Evolutionary conservation across 345 rosid genomes (phyloP).

Genomic region (Hirschfeldia incana): DNA sequence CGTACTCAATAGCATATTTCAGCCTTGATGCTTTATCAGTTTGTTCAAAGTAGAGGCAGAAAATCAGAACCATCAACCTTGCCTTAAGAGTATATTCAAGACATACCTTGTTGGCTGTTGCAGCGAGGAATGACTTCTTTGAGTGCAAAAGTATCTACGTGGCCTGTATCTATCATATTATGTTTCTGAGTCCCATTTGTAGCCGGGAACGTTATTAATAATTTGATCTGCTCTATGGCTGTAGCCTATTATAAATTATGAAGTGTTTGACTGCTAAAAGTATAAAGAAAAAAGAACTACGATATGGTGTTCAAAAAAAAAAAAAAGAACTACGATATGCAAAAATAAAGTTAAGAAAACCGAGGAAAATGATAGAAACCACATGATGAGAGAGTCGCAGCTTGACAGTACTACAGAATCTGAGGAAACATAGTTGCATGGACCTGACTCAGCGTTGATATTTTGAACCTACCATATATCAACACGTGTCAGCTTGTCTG

Average conservation of each 20-base stretch:
- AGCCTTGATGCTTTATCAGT: background rate
- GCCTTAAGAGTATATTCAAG: background rate
- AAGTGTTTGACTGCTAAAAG: background rate
- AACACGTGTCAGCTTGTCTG: slow-evolving; percentile 40
- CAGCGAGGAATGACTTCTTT: background rate
- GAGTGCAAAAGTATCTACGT: background rate
- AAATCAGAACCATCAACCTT: background rate
- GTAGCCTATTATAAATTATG: background rate
- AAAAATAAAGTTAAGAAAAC: background rate
- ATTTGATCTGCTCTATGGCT: background rate
- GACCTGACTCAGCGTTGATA: slow-evolving; percentile 44
- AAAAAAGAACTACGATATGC: background rate
- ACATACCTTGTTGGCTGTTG: background rate
- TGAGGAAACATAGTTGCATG: slow-evolving; percentile 26
- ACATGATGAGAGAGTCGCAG: background rate
- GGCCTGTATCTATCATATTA: background rate
- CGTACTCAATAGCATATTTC: background rate
- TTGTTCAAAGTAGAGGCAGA: background rate
- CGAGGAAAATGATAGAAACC: background rate
- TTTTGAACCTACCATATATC: background rate
- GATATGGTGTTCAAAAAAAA: no score
- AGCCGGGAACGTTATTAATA: background rate
- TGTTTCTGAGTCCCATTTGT: background rate
- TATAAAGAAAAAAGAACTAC: background rate
- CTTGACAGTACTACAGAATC: slow-evolving; percentile 7